phyloP scores from a whole-genome alignment of 2,329 filamentous ascomycete species.

The Hypocrella siamensis region DNA sequence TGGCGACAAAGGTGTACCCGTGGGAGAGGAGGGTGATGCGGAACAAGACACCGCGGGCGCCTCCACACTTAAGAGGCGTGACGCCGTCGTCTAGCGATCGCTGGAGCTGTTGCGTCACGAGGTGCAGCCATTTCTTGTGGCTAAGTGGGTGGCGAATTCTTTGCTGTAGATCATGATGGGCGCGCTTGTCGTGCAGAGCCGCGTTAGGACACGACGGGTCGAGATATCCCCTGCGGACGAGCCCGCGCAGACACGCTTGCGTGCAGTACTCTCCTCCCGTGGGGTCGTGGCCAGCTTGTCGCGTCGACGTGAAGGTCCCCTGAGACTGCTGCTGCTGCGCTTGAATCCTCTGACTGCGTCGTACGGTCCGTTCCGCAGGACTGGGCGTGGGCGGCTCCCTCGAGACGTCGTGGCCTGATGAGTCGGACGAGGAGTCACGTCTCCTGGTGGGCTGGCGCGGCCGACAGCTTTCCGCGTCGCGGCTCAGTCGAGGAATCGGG shows the following conservation, averaged over 20 bases:
- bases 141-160: constrained; percentile 12
- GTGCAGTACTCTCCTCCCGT: constrained; percentile 16
- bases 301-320: background rate
- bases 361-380: constrained; percentile 2
- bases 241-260: constrained; percentile 21
- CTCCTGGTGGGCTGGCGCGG: background rate
- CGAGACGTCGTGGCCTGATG: background rate
- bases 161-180: background rate
- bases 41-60: constrained; percentile 23
- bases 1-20: constrained; percentile 26
- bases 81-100: constrained; percentile 15
- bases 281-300: background rate
- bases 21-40: constrained; percentile 21
- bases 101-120: constrained; percentile 16
- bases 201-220: constrained; percentile 23
- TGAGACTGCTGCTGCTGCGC: constrained; percentile 1
- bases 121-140: constrained; percentile 12
- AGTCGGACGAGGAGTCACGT: background rate
- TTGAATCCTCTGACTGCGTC: constrained; percentile 8
- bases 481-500: background rate
- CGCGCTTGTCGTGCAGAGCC: constrained; percentile 12
- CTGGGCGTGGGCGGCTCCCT: constrained; percentile 1
- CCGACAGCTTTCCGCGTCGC: background rate
- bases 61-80: constrained; percentile 11
- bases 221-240: constrained; percentile 13